phyloP scores from a whole-genome alignment of 495 filamentous ascomycete species.

The Trichoderma orchidacearum region DNA sequence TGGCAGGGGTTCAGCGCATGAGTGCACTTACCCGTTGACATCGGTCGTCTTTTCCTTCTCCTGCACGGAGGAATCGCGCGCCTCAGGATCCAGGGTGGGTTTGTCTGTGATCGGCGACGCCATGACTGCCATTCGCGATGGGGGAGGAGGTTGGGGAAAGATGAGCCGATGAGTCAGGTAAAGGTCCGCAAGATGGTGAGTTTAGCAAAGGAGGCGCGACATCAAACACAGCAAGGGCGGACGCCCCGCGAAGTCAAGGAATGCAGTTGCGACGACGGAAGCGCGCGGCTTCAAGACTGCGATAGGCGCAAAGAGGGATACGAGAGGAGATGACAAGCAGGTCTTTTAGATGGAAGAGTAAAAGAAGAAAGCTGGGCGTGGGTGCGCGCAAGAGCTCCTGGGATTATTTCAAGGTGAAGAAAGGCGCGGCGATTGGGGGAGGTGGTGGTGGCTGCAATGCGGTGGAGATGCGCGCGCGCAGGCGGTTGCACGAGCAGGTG shows the following conservation, averaged over 20 bases:
- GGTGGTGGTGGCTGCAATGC: not conserved
- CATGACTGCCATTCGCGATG: conserved; percentile 37
- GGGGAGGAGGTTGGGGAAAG: not conserved
- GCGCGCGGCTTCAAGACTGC: not conserved
- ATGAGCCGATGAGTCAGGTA: not conserved
- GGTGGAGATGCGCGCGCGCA: not conserved
- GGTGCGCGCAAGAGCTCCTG: not conserved
- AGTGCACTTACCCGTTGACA: conserved; percentile 1
- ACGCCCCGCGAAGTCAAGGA: not conserved
- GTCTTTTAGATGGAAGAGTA: not conserved
- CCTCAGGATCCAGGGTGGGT: conserved; percentile 32
- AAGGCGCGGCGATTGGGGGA: not conserved
- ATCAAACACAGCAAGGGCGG: conserved; percentile 12
- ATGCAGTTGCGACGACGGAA: not conserved
- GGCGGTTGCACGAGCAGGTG: not conserved
- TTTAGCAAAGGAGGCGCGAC: conserved; percentile 11
- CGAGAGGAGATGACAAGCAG: not conserved
- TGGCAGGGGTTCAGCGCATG: not conserved
- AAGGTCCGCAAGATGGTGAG: not conserved
- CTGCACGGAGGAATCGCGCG: conserved; percentile 24
- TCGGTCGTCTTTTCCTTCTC: conserved; percentile 20
- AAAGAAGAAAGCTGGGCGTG: not conserved
- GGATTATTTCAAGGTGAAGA: not conserved
- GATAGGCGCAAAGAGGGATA: conserved; percentile 3
- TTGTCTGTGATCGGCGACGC: conserved; percentile 34